These are phyloP conservation scores for Fusarium keratoplasticum DNA, from an alignment of 2,329 filamentous ascomycete genomes.

Conservation along the genomic window DNA sequence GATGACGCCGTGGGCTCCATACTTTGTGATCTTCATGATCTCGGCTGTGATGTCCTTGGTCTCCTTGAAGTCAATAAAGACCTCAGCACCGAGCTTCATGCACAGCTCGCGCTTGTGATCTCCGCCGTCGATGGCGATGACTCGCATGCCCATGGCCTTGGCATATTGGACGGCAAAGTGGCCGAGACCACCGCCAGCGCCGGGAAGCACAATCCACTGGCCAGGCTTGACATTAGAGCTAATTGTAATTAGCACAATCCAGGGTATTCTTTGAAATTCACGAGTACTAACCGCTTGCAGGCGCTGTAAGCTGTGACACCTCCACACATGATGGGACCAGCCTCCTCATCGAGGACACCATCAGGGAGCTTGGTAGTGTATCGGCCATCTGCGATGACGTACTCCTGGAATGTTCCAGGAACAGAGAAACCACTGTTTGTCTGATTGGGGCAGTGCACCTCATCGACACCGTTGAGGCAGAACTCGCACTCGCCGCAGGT, in stretches of 20 bases:
- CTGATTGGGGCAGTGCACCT: conserved; percentile 81
- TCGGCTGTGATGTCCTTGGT: conserved; percentile 82
- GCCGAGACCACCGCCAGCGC: conserved; percentile 85
- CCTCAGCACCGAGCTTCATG: conserved; percentile 73
- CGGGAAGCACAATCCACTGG: conserved; percentile 82
- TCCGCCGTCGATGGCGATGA: conserved; percentile 83
- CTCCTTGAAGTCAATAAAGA: conserved; percentile 82
- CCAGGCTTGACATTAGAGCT: conserved; percentile 74
- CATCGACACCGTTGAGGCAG: conserved; percentile 77
- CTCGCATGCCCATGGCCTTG: conserved; percentile 84
- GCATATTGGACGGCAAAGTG: conserved; percentile 84
- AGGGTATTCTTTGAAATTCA: accelerated
- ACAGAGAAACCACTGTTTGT: conserved; percentile 87
- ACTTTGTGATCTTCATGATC: conserved; percentile 75
- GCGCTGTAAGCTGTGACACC: conserved; percentile 88
- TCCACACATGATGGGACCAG: conserved; percentile 83
- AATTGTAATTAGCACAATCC: too few species aligned
- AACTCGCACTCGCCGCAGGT: conserved; percentile 84
- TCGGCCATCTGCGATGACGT: conserved; percentile 83
- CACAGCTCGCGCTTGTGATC: conserved; percentile 80
- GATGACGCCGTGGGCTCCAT: conserved; percentile 89
- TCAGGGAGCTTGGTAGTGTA: conserved; percentile 84
- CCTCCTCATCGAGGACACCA: conserved; percentile 76
- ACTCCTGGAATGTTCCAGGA: conserved; percentile 91
- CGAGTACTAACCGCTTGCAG: conserved; percentile 69